phyloP scores from a whole-genome alignment of 306 rosid genomes.

The Fragaria iinumae region DNA sequence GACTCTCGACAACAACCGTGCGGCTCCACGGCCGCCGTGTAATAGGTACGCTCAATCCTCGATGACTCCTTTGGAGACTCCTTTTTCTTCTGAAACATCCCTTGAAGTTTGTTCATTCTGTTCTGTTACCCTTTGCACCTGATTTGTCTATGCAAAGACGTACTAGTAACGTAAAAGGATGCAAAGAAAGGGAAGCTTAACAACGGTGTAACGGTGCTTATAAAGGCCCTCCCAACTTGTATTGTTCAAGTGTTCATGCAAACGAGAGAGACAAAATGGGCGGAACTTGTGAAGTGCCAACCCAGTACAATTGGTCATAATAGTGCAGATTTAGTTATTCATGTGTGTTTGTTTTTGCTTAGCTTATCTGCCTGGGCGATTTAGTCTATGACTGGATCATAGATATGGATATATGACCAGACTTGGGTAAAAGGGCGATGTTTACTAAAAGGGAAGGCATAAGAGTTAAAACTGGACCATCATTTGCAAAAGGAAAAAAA shows the following conservation, averaged over 20 bases:
- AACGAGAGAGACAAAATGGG: constrained; percentile 29
- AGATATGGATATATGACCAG: not conserved
- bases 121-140: not conserved
- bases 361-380: constrained; percentile 21
- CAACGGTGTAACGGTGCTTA: constrained; percentile 10
- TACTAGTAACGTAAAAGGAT: not conserved
- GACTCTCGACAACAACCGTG: constrained; percentile 55
- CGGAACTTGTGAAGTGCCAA: constrained; percentile 32
- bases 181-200: constrained; percentile 9
- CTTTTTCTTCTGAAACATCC: constrained; percentile 14
- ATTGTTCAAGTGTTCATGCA: constrained; percentile 13
- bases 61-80: constrained; percentile 16
- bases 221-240: not conserved
- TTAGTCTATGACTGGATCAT: constrained; percentile 5
- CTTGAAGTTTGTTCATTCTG: constrained; percentile 2
- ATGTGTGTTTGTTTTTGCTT: not conserved
- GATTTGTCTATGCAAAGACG: not conserved
- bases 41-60: not conserved
- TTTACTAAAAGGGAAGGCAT: not conserved
- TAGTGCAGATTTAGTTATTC: not conserved
- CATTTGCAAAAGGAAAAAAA: not conserved
- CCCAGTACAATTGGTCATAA: not conserved
- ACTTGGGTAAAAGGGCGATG: not conserved
- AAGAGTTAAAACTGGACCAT: constrained; percentile 19
- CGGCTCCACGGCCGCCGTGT: constrained; percentile 8